Conservation (phyloP, 1,284 basidiomycete species). For the Calocybe gambosa region DNA sequence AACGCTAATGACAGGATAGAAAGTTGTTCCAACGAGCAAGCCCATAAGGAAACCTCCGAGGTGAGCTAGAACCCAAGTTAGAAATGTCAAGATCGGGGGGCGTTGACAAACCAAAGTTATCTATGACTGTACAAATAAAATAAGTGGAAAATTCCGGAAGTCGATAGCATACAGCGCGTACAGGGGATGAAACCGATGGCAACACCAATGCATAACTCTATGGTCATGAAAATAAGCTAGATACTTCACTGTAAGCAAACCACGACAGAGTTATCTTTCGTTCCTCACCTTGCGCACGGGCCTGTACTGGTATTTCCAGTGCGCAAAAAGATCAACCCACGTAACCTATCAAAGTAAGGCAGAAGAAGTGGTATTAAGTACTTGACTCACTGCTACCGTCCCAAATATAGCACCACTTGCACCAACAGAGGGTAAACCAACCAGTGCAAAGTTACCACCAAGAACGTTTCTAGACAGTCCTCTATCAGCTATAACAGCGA, state of each 20-base stretch:
- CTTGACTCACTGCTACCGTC: conserved; percentile 65
- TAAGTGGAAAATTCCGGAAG: conserved; percentile 1
- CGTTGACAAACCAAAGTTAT: conserved; percentile 62
- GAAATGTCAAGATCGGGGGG: not conserved
- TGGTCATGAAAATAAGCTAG: conserved; percentile 72
- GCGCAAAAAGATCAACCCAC: conserved; percentile 86
- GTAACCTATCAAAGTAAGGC: conserved; percentile 40
- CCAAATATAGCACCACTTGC: conserved; percentile 94
- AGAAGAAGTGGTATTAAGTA: not conserved
- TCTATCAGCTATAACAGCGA: conserved; percentile 1
- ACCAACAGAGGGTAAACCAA: conserved; percentile 89
- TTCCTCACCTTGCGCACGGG: conserved; percentile 66
- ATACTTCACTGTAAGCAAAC: not conserved
- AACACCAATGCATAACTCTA: conserved; percentile 82
- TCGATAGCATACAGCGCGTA: conserved; percentile 24
- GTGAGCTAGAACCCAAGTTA: conserved; percentile 43
- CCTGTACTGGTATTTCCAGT: conserved; percentile 85
- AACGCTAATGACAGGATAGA: conserved; percentile 86
- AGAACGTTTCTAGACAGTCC: conserved; percentile 60
- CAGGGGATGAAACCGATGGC: conserved; percentile 83
- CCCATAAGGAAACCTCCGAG: conserved; percentile 82
- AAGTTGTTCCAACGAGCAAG: conserved; percentile 71
- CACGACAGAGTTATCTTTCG: not conserved
- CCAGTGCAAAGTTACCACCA: conserved; percentile 87
- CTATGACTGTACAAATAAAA: conserved; percentile 45